Evolutionary conservation across 2,329 filamentous ascomycete genomes (phyloP), one percentile per base, ranked within the genome.

Genomic region (Xylariaceae sp.): DNA sequence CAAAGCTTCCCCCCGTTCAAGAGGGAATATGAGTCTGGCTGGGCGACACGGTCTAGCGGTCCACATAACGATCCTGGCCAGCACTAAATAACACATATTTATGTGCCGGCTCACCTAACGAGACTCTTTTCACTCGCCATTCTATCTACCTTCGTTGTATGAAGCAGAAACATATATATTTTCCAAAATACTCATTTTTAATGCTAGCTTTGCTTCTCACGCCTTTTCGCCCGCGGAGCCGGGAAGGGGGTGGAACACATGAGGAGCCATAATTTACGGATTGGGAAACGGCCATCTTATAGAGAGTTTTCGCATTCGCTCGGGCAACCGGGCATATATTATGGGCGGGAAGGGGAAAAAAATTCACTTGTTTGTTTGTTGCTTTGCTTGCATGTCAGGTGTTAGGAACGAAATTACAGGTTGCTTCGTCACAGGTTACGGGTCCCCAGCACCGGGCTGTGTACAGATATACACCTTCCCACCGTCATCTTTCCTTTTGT

Each of bases 21-120:
- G 49, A 68, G 70, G 43, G 67, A 71, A 0, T 74, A 76, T 53
- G 74, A 75, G 57, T 71, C 70, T 7, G 74, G 74, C 6, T 77
- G 74, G 74, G 74, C 68, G 12, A 71, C 70, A 1, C 68, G 69
- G 43, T 61, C 68, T 7, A 57, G 52, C 19, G 53, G 52, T 10
- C 53, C 61, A 26, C 61, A 63, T 16, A 37, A 37, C 23, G 63
- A 69, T 54, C 56, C 64, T 18, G 54, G 59, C 40, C 62, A 64
- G 32, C 64, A 63, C 20, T 68, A 44, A 63, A 20, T n/a, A n/a
- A n/a, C 7, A 40, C 29, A 32, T 46, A 20, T 9, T 46, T 37
- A 37, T 37, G 14, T 37, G 12, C 12, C 37, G 9, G 20, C 41
- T 48, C 44, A 20, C 40, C 7, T 41, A 42, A 9, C 44, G 40